Conservation (phyloP, 2,329 filamentous ascomycete genomes). For the Cercospora sp. region DNA sequence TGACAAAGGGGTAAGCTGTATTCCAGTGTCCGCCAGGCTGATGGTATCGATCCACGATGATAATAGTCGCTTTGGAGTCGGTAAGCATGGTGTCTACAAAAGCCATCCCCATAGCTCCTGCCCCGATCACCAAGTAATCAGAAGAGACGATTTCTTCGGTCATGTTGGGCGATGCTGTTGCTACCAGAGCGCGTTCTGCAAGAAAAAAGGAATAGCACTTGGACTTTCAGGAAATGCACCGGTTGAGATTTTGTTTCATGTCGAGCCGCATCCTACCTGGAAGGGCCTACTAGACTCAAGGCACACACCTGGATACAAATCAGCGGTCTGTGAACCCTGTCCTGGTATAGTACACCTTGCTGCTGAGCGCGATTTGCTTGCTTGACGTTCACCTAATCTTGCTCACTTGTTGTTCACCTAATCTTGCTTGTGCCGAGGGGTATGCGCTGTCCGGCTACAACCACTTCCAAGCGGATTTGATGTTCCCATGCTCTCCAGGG, state of each 20-base stretch:
- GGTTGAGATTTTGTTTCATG: not conserved
- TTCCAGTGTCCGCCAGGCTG: conserved; percentile 29
- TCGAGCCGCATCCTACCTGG: not conserved
- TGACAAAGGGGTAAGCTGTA: conserved; percentile 26
- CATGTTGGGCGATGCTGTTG: not conserved
- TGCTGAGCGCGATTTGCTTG: not conserved
- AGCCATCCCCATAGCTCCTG: not conserved
- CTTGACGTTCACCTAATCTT: not conserved
- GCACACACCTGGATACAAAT: not conserved
- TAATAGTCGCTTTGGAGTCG: not conserved
- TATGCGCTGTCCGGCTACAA: not conserved
- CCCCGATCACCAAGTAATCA: not conserved
- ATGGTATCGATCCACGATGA: conserved; percentile 10
- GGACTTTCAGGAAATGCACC: not conserved
- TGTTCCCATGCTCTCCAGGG: not conserved
- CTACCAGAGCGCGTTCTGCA: not conserved
- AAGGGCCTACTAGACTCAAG: not conserved
- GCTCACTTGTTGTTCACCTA: not conserved
- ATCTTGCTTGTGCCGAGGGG: not conserved
- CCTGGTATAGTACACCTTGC: not conserved
- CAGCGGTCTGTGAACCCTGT: not conserved
- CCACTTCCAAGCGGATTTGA: not conserved
- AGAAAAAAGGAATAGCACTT: not conserved
- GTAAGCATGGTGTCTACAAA: not conserved
- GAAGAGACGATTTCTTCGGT: not conserved